A percentile compares a stretch with the other conserved stretches of the same genome.
Evolutionary conservation across 1,284 basidiomycete genomes (phyloP).

Genomic region (Fomitopsis pinicola): DNA sequence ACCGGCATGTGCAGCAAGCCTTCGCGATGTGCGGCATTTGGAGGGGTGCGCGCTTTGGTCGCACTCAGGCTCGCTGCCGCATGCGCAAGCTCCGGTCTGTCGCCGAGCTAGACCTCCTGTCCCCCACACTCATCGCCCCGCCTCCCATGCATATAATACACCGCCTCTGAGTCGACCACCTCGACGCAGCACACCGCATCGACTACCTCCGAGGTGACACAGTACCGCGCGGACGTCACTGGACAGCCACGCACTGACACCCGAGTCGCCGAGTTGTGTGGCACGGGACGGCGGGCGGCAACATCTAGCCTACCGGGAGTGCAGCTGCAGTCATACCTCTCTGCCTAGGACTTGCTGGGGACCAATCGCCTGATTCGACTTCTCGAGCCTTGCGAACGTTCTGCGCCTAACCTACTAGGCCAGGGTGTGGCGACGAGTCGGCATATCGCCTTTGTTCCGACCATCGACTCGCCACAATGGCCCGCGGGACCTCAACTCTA

Average conservation of each 20-base stretch:
- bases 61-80: background rate
- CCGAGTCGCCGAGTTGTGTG: background rate
- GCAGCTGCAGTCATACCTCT: background rate
- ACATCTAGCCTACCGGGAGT: background rate
- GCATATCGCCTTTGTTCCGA: background rate
- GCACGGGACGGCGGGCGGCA: background rate
- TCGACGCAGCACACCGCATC: background rate
- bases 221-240: background rate
- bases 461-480: slow-evolving; percentile 14
- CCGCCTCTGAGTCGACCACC: background rate
- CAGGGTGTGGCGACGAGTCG: background rate
- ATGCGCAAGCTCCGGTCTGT: slow-evolving; percentile 3
- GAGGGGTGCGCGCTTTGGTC: background rate
- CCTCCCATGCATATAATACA: background rate
- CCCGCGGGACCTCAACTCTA: slow-evolving; percentile 22
- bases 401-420: background rate
- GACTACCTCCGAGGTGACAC: background rate
- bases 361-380: background rate
- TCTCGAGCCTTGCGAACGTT: background rate
- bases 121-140: background rate
- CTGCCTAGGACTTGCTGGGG: background rate
- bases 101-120: background rate
- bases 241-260: background rate
- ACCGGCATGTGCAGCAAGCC: background rate
- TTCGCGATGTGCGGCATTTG: background rate